phyloP scores from a whole-genome alignment of 331 rosid genomes.

The Spiraea crenata region DNA sequence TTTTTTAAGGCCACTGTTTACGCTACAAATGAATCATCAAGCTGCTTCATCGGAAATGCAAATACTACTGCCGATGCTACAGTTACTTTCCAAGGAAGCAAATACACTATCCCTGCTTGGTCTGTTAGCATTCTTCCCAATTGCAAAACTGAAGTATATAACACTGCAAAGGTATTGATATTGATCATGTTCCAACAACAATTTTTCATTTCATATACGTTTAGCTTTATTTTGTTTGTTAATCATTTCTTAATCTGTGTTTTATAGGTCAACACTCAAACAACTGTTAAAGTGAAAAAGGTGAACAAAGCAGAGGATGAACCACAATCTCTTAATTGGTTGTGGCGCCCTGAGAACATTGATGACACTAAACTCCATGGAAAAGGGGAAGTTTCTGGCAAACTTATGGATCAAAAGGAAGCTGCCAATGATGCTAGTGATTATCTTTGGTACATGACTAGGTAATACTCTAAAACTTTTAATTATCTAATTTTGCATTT shows the following conservation, averaged over 20 bases:
- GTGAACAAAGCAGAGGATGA: constrained; percentile 41
- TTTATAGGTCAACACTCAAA: constrained; percentile 52
- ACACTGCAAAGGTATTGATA: constrained; percentile 48
- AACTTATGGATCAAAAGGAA: constrained; percentile 43
- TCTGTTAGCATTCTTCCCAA: constrained; percentile 58
- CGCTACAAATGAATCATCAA: constrained; percentile 27
- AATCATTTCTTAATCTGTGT: neutral
- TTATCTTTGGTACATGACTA: constrained; percentile 68
- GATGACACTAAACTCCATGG: constrained; percentile 24
- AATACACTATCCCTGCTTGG: constrained; percentile 46
- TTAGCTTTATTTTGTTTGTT: neutral
- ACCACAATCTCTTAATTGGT: constrained; percentile 37
- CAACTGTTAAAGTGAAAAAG: constrained; percentile 40
- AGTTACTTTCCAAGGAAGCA: constrained; percentile 30
- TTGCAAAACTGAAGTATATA: constrained; percentile 38
- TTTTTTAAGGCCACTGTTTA: constrained; percentile 38
- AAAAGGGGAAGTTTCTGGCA: constrained; percentile 13
- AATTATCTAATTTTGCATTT: neutral
- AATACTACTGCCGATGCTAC: constrained; percentile 37
- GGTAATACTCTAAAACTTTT: constrained; percentile 16
- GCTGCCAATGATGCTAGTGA: constrained; percentile 45
- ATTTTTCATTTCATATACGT: no score
- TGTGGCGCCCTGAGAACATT: constrained; percentile 49
- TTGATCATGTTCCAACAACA: neutral
- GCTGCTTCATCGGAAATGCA: constrained; percentile 43